These are phyloP conservation scores for Cyphellophora europaea DNA, from an alignment of 2,329 filamentous ascomycete species.

Conservation along the genomic window DNA sequence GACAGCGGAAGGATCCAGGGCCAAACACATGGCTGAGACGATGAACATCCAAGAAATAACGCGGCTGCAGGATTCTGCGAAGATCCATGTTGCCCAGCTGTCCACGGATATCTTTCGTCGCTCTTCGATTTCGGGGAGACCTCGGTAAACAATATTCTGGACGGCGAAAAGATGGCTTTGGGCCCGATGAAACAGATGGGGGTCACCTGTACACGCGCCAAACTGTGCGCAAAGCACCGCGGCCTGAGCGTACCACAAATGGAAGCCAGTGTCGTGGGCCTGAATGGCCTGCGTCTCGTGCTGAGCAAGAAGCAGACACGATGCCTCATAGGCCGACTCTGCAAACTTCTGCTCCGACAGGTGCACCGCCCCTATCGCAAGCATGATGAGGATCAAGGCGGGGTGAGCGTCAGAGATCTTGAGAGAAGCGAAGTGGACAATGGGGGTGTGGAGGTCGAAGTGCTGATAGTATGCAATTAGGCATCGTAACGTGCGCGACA, in stretches of 20 bases:
- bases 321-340: slow-evolving; percentile 2
- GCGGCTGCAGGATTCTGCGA: slow-evolving; percentile 3
- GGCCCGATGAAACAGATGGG: slow-evolving; percentile 1
- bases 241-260: slow-evolving; percentile 2
- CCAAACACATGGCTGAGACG: slow-evolving; percentile 3
- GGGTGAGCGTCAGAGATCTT: slow-evolving; percentile 1
- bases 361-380: slow-evolving; percentile 4
- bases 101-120: not conserved
- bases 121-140: not conserved
- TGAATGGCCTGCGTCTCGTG: slow-evolving; percentile 2
- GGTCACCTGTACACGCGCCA: slow-evolving; percentile 1
- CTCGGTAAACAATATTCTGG: not conserved
- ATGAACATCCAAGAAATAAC: slow-evolving; percentile 7
- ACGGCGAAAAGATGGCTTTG: slow-evolving; percentile 1
- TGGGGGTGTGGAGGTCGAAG: slow-evolving; percentile 5
- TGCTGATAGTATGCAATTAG: slow-evolving; percentile 5
- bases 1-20: slow-evolving; percentile 1
- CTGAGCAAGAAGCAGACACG: slow-evolving; percentile 3
- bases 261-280: not conserved
- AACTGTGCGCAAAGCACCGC: slow-evolving; percentile 4
- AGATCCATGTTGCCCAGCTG: slow-evolving; percentile 5
- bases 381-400: slow-evolving; percentile 4
- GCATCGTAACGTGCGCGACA: slow-evolving; percentile 2
- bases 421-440: slow-evolving; percentile 5
- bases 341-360: slow-evolving; percentile 4